Evolutionary conservation across 495 filamentous ascomycete genomes (phyloP).

Genomic region (Hamigera avellanea): DNA sequence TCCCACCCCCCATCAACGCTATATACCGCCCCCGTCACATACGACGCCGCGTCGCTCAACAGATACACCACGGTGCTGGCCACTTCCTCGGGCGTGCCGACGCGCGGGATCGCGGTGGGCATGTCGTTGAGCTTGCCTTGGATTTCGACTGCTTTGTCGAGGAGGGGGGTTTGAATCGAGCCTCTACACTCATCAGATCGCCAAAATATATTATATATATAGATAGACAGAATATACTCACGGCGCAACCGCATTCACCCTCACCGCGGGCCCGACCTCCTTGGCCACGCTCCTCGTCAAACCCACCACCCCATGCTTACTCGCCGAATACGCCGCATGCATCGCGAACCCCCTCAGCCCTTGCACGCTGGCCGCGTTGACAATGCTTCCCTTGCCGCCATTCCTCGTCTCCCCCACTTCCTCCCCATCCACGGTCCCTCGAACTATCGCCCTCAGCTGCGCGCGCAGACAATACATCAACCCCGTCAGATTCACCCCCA

Average conservation of each 20-base stretch:
- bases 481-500: constrained; percentile 45
- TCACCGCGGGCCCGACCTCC: constrained; percentile 43
- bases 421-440: too few relatives aligned
- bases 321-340: constrained; percentile 41
- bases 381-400: constrained; percentile 37
- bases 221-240: constrained; percentile 15
- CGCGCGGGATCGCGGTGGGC: constrained; percentile 31
- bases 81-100: constrained; percentile 36
- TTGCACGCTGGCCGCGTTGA: constrained; percentile 45
- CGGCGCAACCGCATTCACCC: constrained; percentile 49
- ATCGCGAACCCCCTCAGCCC: constrained; percentile 38
- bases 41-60: constrained; percentile 42
- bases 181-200: constrained; percentile 20
- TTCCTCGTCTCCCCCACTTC: too few relatives aligned
- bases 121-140: constrained; percentile 21
- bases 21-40: constrained; percentile 37
- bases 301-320: constrained; percentile 49
- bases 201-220: background rate
- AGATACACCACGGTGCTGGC: constrained; percentile 43
- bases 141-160: constrained; percentile 18
- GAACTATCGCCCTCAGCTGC: constrained; percentile 37
- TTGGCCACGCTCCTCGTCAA: constrained; percentile 46
- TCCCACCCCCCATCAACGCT: constrained; percentile 33
- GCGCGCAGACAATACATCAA: constrained; percentile 47
- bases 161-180: constrained; percentile 43